These are phyloP conservation scores for Fusarium sp. DNA, from an alignment of 2,329 filamentous ascomycete species.

Conservation along the genomic window DNA sequence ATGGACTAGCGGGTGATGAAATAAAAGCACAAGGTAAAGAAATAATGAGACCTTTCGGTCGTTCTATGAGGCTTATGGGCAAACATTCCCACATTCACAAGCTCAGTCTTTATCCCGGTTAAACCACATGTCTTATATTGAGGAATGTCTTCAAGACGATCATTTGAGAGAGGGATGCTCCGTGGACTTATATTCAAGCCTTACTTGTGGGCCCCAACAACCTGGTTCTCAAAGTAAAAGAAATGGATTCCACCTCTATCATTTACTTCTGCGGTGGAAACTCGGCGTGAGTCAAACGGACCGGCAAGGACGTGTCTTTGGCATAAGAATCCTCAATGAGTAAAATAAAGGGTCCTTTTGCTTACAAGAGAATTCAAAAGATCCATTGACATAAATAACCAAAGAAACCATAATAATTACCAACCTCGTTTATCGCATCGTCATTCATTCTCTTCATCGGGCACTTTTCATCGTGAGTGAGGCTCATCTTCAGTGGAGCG, in stretches of 20 bases:
- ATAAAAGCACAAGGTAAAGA: background rate
- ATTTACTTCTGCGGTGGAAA: background rate
- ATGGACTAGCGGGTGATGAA: background rate
- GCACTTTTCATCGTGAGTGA: background rate
- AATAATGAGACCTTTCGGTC: background rate
- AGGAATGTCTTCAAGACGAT: background rate
- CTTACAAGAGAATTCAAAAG: background rate
- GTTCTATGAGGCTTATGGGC: background rate
- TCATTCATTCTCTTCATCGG: background rate
- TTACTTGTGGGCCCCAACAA: background rate
- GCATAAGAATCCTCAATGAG: background rate
- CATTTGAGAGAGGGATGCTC: background rate
- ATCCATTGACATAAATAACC: background rate
- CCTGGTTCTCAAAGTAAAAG: background rate
- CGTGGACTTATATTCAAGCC: background rate
- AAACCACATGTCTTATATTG: background rate
- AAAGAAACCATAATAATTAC: background rate
- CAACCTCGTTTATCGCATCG: background rate
- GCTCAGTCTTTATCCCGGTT: background rate
- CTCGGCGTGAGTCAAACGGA: constrained; percentile 45
- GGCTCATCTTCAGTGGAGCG: constrained; percentile 19
- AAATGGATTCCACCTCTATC: background rate
- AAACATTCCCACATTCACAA: background rate
- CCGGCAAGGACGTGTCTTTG: constrained; percentile 1
- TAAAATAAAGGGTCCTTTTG: background rate